phyloP scores from a whole-genome alignment of 495 filamentous ascomycete genomes.

The Xylaria castorea region DNA sequence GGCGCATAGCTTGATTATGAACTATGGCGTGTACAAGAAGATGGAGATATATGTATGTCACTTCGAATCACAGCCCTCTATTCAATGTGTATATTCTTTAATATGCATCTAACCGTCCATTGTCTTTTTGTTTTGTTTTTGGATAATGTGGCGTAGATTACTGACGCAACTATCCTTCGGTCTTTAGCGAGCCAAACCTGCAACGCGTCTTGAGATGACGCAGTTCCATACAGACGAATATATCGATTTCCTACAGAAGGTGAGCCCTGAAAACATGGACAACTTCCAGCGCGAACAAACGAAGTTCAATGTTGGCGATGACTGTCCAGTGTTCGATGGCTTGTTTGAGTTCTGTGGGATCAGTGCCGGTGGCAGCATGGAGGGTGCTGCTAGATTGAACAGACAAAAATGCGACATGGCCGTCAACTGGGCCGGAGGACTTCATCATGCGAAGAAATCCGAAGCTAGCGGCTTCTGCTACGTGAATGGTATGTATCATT shows the following conservation, averaged over 20 bases:
- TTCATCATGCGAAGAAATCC: conserved; percentile 97
- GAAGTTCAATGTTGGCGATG: conserved; percentile 97
- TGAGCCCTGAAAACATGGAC: conserved; percentile 99
- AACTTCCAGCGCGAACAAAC: conserved; percentile 88
- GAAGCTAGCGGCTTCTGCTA: conserved; percentile 99
- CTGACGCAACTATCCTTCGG: conserved; percentile 16
- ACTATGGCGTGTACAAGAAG: conserved; percentile 96
- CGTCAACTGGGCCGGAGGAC: conserved; percentile 95
- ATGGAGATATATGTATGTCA: conserved; percentile 94
- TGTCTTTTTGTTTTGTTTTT: too few species aligned
- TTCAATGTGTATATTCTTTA: neutral
- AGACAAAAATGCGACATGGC: conserved; percentile 96
- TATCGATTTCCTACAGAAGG: conserved; percentile 94
- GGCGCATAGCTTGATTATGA: conserved; percentile 98
- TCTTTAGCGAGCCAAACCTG: conserved; percentile 91
- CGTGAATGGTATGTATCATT: conserved; percentile 76
- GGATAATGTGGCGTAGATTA: neutral
- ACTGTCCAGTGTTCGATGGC: conserved; percentile 97
- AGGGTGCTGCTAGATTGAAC: conserved; percentile 91
- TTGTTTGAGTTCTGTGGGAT: conserved; percentile 98
- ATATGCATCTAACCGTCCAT: neutral
- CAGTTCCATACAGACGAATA: conserved; percentile 99
- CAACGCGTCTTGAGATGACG: conserved; percentile 96
- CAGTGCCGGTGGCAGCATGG: conserved; percentile 96
- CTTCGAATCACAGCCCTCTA: neutral